Conservation (phyloP, 768 basidiomycete genomes). For the Russula griseocarnosa region DNA sequence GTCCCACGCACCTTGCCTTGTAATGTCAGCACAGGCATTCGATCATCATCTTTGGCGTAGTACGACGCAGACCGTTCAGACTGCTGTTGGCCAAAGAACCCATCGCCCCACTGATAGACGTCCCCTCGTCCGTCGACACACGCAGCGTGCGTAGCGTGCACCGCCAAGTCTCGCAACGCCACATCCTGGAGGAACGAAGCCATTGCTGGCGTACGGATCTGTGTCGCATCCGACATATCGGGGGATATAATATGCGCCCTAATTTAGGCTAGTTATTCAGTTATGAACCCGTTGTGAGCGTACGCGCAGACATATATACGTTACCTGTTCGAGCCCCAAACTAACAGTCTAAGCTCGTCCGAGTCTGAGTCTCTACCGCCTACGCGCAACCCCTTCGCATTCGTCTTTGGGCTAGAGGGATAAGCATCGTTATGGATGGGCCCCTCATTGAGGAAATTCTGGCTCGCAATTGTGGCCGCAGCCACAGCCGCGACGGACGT, state of each 20-base stretch:
- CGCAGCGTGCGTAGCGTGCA: constrained; percentile 64
- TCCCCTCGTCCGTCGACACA: constrained; percentile 78
- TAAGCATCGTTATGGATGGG: constrained; percentile 39
- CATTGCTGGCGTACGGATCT: constrained; percentile 48
- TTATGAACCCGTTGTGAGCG: too few species aligned
- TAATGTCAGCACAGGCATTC: constrained; percentile 50
- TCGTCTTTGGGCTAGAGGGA: constrained; percentile 5
- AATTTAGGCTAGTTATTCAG: too few species aligned
- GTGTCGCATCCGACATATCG: constrained; percentile 37
- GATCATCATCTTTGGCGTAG: constrained; percentile 29
- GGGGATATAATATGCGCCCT: constrained; percentile 49
- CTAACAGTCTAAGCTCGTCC: constrained; percentile 37
- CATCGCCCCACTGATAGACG: constrained; percentile 80
- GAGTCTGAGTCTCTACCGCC: constrained; percentile 42
- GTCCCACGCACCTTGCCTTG: constrained; percentile 54
- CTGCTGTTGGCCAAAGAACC: constrained; percentile 43
- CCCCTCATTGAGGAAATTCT: constrained; percentile 14
- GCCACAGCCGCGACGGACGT: constrained; percentile 13
- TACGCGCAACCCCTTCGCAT: constrained; percentile 4
- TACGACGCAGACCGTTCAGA: constrained; percentile 21
- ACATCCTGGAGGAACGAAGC: constrained; percentile 59
- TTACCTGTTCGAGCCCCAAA: constrained; percentile 77
- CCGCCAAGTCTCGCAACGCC: constrained; percentile 67
- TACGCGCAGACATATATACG: constrained; percentile 24
- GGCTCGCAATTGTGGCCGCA: constrained; percentile 4